These are phyloP conservation scores for Chenopodium suecicum DNA, from an alignment of 148 eudicot species.

Conservation along the genomic window DNA sequence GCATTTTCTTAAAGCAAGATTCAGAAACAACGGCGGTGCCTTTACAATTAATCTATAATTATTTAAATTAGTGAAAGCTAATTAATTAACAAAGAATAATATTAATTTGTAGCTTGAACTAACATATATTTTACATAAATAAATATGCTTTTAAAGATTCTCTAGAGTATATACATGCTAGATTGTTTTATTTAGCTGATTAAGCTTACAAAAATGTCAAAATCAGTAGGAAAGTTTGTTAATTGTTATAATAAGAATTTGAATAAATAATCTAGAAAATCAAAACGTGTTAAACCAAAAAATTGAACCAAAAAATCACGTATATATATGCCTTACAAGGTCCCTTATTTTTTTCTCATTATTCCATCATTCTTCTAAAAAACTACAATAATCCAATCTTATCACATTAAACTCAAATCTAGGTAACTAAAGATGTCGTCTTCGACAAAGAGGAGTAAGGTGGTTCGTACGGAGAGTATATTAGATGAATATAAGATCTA, in stretches of 20 bases:
- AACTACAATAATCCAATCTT: neutral
- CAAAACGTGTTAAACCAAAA: neutral
- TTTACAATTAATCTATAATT: neutral
- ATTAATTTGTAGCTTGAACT: neutral
- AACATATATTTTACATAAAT: no score
- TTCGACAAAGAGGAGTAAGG: neutral
- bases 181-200: neutral
- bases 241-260: neutral
- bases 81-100: neutral
- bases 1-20: neutral
- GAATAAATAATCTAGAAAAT: neutral
- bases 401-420: neutral
- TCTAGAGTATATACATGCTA: neutral
- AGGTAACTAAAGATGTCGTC: constrained; percentile 6
- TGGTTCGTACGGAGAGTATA: constrained; percentile 27
- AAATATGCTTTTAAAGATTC: neutral
- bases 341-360: neutral
- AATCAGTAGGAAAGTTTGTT: neutral
- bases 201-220: neutral
- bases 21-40: neutral
- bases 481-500: constrained; percentile 30
- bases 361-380: neutral
- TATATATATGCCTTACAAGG: neutral
- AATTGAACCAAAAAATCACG: neutral
- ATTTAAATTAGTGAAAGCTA: no score